phyloP scores from a whole-genome alignment of 2,329 filamentous ascomycete species.

The Aureobasidium sp. region DNA sequence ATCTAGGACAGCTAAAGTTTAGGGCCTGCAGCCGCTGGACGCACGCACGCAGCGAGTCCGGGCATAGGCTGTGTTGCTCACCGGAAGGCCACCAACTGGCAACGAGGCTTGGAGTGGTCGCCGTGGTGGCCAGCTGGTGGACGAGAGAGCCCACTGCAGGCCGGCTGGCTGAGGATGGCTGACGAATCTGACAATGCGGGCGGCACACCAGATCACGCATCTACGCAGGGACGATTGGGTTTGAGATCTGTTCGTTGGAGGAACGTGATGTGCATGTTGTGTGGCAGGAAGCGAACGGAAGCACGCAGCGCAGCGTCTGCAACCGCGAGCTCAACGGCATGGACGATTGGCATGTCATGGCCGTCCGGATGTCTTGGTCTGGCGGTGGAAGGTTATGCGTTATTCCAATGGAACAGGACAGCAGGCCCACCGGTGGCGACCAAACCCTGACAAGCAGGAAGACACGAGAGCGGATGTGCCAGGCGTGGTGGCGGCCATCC shows the following conservation, averaged over 20 bases:
- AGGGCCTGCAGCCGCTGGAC: constrained; percentile 5
- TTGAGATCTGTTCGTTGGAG: constrained; percentile 9
- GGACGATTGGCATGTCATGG: background rate
- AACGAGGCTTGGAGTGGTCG: background rate
- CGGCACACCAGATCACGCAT: constrained; percentile 7
- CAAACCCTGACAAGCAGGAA: constrained; percentile 8
- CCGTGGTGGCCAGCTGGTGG: background rate
- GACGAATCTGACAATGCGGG: background rate
- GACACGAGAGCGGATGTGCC: constrained; percentile 10
- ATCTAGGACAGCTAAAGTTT: constrained; percentile 7
- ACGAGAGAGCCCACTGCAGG: background rate
- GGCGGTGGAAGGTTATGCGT: constrained; percentile 1
- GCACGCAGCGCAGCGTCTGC: constrained; percentile 5
- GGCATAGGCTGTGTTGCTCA: background rate
- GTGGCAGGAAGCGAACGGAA: constrained; percentile 11
- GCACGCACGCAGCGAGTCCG: constrained; percentile 7
- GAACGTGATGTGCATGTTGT: constrained; percentile 12
- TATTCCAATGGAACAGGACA: background rate
- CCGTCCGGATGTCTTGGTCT: background rate
- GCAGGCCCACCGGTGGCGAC: background rate
- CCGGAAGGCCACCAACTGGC: background rate
- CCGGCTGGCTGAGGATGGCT: background rate
- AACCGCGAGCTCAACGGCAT: background rate
- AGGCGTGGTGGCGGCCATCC: constrained; percentile 7
- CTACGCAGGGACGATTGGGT: constrained; percentile 8